phyloP scores from a whole-genome alignment of 129 eudicot genomes.

The Artemisia annua region DNA sequence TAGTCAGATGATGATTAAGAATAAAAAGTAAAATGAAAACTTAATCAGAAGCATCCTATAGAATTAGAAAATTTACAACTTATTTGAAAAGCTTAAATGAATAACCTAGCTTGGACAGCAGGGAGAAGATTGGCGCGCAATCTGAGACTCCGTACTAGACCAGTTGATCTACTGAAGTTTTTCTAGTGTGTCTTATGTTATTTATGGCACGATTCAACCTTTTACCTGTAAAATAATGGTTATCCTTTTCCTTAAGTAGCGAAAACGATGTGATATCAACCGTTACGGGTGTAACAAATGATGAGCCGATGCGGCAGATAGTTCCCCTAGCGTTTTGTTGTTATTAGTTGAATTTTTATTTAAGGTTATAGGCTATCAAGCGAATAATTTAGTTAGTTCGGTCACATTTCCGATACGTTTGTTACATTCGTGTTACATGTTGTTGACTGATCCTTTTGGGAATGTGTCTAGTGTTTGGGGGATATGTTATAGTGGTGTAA shows the following conservation, averaged over 20 bases:
- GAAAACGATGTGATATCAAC: too few species aligned
- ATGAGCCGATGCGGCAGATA: too few species aligned
- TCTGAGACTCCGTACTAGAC: constrained; percentile 28
- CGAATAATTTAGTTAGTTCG: too few species aligned
- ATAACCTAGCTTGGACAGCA: constrained; percentile 11
- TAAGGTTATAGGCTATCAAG: too few species aligned
- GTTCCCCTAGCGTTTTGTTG: too few species aligned
- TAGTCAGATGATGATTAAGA: background rate
- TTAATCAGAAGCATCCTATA: background rate
- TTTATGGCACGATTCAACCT: background rate
- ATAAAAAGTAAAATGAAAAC: background rate
- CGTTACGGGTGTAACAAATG: too few species aligned
- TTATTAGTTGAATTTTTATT: too few species aligned
- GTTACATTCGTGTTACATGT: too few species aligned
- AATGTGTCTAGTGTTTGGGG: too few species aligned
- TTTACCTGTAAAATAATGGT: background rate
- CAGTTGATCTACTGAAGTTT: constrained; percentile 7
- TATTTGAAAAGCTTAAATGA: constrained; percentile 11
- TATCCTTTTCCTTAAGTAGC: background rate
- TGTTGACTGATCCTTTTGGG: too few species aligned
- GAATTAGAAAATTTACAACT: background rate
- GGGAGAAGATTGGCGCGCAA: constrained; percentile 29
- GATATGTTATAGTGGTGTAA: too few species aligned
- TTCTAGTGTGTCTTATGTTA: constrained; percentile 18
- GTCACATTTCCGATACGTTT: too few species aligned